Evolutionary conservation across 495 filamentous ascomycete species (phyloP).

Genomic region (Filosporella fistucella): DNA sequence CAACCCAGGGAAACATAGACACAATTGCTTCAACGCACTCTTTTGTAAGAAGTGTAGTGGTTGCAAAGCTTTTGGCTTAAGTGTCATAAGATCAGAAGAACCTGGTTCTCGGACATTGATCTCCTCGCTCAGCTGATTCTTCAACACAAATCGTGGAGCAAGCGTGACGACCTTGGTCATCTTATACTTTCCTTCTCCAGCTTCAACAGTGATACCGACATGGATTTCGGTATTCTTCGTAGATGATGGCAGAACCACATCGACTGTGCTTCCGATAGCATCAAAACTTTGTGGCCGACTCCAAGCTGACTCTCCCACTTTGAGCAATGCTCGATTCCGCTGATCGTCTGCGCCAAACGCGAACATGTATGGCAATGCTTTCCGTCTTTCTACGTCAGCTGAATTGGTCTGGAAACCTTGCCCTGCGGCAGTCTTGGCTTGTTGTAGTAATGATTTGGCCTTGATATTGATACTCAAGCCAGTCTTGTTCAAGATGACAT

Average conservation of each 20-base stretch:
- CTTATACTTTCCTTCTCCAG: constrained; percentile 97
- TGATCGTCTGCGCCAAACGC: constrained; percentile 82
- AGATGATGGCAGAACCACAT: constrained; percentile 73
- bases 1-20: constrained; percentile 86
- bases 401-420: constrained; percentile 42
- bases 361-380: constrained; percentile 90
- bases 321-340: constrained; percentile 82
- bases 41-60: constrained; percentile 85
- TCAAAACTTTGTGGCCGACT: constrained; percentile 97
- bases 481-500: constrained; percentile 92
- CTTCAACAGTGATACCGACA: constrained; percentile 78
- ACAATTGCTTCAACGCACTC: constrained; percentile 77
- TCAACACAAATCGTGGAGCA: constrained; percentile 89
- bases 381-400: constrained; percentile 34
- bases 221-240: constrained; percentile 77
- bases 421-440: constrained; percentile 74
- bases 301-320: constrained; percentile 85
- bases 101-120: constrained; percentile 83
- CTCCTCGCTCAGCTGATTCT: constrained; percentile 86
- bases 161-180: constrained; percentile 91
- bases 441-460: constrained; percentile 80
- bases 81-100: constrained; percentile 72
- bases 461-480: constrained; percentile 85
- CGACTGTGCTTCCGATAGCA: constrained; percentile 89
- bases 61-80: constrained; percentile 71